Conservation (phyloP, 2,329 filamentous ascomycete species). For the Hypoxylon sp. region DNA sequence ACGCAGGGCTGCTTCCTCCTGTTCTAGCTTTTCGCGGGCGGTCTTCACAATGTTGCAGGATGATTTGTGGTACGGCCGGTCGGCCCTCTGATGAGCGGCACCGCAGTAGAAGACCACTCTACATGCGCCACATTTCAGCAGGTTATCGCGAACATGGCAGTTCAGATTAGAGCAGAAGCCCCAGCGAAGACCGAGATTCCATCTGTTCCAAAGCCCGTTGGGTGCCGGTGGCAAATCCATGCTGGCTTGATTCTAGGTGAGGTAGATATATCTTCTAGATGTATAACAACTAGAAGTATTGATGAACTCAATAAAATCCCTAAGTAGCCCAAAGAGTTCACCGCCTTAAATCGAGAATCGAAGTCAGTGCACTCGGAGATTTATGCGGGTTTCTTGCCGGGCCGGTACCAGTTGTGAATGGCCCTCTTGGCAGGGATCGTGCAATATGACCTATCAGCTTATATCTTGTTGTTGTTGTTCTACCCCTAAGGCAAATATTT, state of each 20-base stretch:
- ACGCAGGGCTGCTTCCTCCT: slow-evolving; percentile 31
- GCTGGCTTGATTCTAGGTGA: not conserved
- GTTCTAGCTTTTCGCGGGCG: slow-evolving; percentile 14
- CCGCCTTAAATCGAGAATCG: not conserved
- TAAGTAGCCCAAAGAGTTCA: not conserved
- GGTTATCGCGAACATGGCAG: slow-evolving; percentile 32
- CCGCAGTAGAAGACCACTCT: slow-evolving; percentile 42
- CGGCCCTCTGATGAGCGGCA: slow-evolving; percentile 38
- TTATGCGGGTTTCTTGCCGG: not conserved
- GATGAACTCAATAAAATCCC: not conserved
- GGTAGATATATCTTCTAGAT: not conserved
- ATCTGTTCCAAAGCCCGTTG: slow-evolving; percentile 21
- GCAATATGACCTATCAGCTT: not conserved
- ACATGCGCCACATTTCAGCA: slow-evolving; percentile 42
- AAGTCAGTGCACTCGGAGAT: not conserved
- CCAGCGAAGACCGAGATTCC: slow-evolving; percentile 43
- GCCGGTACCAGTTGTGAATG: not conserved
- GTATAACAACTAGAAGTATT: not conserved
- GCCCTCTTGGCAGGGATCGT: not conserved
- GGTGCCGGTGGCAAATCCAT: slow-evolving; percentile 29
- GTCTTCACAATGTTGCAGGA: slow-evolving; percentile 40
- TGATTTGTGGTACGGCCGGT: slow-evolving; percentile 42
- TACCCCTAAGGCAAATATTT: too few species aligned
- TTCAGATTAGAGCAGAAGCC: slow-evolving; percentile 24
- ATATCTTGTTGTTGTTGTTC: not conserved